These are phyloP conservation scores for Fistulina hepatica DNA, from an alignment of 1,284 basidiomycete species.

Conservation along the genomic window DNA sequence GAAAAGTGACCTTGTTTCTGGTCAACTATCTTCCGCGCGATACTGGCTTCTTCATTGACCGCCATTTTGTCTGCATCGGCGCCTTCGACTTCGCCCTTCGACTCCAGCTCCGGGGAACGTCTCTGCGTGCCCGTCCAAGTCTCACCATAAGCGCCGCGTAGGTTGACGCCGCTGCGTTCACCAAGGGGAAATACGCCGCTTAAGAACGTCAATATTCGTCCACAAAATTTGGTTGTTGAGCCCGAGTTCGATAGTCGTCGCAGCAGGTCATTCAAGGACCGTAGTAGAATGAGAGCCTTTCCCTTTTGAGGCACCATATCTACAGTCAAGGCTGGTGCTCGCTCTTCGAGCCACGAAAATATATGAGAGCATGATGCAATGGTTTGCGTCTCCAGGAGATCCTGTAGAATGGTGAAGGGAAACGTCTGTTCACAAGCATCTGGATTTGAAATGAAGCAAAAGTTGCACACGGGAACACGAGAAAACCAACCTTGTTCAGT, in stretches of 20 bases:
- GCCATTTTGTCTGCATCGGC: conserved; percentile 21
- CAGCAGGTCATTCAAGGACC: conserved; percentile 79
- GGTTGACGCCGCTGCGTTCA: conserved; percentile 83
- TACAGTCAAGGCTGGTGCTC: conserved; percentile 52
- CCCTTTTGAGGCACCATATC: conserved; percentile 77
- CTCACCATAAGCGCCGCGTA: conserved; percentile 76
- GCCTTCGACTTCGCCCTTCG: conserved; percentile 18
- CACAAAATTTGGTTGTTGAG: conserved; percentile 74
- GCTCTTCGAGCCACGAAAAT: conserved; percentile 75
- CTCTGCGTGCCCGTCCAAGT: conserved; percentile 61
- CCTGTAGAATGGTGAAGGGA: conserved; percentile 58
- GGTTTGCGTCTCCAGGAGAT: conserved; percentile 73
- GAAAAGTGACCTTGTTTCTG: conserved; percentile 52
- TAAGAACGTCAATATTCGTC: conserved; percentile 78
- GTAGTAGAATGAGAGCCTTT: conserved; percentile 75
- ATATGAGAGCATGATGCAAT: conserved; percentile 72
- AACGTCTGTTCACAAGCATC: conserved; percentile 32
- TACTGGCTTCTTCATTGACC: conserved; percentile 35
- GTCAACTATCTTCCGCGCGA: conserved; percentile 25
- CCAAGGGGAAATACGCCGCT: conserved; percentile 79
- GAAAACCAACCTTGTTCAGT: conserved; percentile 55
- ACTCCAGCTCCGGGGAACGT: conserved; percentile 20
- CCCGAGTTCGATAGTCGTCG: conserved; percentile 78
- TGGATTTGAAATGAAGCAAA: conserved; percentile 13
- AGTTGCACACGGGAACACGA: neutral